Evolutionary conservation across 805 yeast genomes (phyloP).

Genomic region (Candida arabinofermentans): DNA sequence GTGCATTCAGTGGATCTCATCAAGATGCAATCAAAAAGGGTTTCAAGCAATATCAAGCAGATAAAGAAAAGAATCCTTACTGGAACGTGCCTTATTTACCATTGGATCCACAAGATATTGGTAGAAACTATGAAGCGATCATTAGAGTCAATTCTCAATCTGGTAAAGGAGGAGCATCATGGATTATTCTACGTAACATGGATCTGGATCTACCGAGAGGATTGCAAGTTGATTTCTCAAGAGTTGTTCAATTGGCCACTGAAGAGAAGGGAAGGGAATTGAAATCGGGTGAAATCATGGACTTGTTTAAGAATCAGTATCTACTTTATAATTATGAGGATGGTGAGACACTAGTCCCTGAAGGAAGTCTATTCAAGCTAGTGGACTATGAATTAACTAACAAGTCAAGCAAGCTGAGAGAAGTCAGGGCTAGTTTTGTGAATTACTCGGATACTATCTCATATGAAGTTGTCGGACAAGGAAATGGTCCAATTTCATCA

Average conservation of each 20-base stretch:
- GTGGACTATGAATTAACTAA: conserved; percentile 25
- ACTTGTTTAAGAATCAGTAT: conserved; percentile 60
- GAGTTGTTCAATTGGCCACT: conserved; percentile 64
- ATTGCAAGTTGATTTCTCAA: conserved; percentile 71
- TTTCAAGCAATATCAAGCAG: conserved; percentile 46
- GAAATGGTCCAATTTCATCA: conserved; percentile 83
- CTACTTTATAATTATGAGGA: conserved; percentile 34
- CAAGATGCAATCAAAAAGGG: conserved; percentile 89
- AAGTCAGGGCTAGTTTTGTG: conserved; percentile 45
- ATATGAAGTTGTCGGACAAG: conserved; percentile 48
- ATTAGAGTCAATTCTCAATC: conserved; percentile 85
- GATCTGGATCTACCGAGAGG: conserved; percentile 81
- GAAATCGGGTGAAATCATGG: conserved; percentile 57
- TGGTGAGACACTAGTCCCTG: conserved; percentile 16
- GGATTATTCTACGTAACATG: conserved; percentile 74
- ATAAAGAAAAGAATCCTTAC: conserved; percentile 33
- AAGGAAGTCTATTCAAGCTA: conserved; percentile 21
- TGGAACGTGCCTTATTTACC: conserved; percentile 85
- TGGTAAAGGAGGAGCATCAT: conserved; percentile 88
- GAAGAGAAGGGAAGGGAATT: conserved; percentile 72
- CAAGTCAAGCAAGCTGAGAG: conserved; percentile 38
- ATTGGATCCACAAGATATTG: conserved; percentile 79
- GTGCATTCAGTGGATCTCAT: conserved; percentile 83
- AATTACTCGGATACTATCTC: conserved; percentile 34
- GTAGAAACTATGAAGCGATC: conserved; percentile 88